Evolutionary conservation across 1,284 basidiomycete genomes (phyloP), one percentile per base, ranked within the genome.

Genomic region (Heterobasidion parviporum): DNA sequence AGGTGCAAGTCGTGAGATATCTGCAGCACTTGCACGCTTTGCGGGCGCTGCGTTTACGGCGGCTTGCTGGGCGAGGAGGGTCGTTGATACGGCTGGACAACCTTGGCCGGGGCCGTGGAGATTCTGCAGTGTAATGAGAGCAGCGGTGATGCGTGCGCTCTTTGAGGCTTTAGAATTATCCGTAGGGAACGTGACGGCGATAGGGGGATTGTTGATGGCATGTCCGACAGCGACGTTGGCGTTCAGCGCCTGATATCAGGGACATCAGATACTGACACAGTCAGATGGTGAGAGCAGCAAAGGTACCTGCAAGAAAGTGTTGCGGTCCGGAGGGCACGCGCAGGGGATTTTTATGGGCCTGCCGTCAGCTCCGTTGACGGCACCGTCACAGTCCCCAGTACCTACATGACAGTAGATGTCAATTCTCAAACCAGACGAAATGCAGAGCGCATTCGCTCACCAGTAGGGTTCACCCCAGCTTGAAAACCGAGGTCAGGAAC

Each of bases 141-240:
- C 64, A 12, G 53, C 50, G 36, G 78, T 71, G 53, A 87, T 69
- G 36, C 85, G 79, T 1, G 79, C 72, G 47, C 78, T 65, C 62
- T 80, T 70, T 51, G 80, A 80, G 16, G 69, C 72, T 57, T 72
- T 73, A 44, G 79, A 83, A 62, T 73, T 68, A 64, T 82, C 83
- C 1, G 73, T 73, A 18, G 85, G 85, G 76, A 85, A 87, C 3
- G 75, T 73, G 10, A 86, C 65, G 16, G 66, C 55, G 43, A 85
- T 72, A 20, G 68, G 64, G 4, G 84, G 78, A 66, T 87, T 87
- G 68, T 83, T 83, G 51, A 82, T 70, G 10, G 74, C 82, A 57
- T 74, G 72, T 9, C 83, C 83, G 15, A 79, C 83, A 36, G 72
- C 75, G 47, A 85, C 80, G 63, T 87, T 83, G 52, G 73, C 71